Evolutionary conservation across 2,329 filamentous ascomycete species (phyloP), one percentile per base, ranked within the genome.

Genomic region (Aulographum hederae): DNA sequence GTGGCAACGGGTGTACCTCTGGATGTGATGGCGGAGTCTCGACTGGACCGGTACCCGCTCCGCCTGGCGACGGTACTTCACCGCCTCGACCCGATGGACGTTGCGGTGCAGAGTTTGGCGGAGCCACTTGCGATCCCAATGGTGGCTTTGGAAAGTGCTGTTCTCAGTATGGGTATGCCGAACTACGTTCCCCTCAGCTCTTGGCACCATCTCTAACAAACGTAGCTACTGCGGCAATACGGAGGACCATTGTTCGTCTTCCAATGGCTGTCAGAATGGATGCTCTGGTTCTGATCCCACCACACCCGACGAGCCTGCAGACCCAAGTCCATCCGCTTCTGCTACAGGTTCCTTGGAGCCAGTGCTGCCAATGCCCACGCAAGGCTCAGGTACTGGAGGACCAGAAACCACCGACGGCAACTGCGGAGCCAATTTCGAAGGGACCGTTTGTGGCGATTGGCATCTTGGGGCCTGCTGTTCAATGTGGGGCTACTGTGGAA

Each of bases 401-500:
- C 47, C 45, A 5, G 38, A 44, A 18, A 68, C 64, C 11, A 63
- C 52, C 3, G 60, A 71, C 45, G 67, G 67, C 21, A 58, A 54
- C 34, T 71, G 67, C 40, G 67, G 67, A 37, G 52, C 55, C 13
- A 52, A 41, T 6, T 63, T 67, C 38, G 54, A 51, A 11, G 53
- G 56, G 34, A 62, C 54, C 3, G 46, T 67, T 26, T 71, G 67
- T 42, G 63, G 63, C 14, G 43, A 60, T 34, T 71, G 63, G 63
- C 41, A 46, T 18, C 53, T 56, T 20, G 66, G 67, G 27, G 51
- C 58, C 34, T 70, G 67, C 42, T 69, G 66, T 43, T 66, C 61
- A 21, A 58, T 65, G 52, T 70, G 69, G 43, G 67, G 67, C 18
- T 70, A 65, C 47, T 66, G 65, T 38, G 57, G 57, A 35, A 57